Percentiles rank a stretch among this genome's conserved stretches.
These are phyloP conservation scores for Mycena vulgaris DNA, from an alignment of 768 basidiomycete genomes.

Conservation along the genomic window DNA sequence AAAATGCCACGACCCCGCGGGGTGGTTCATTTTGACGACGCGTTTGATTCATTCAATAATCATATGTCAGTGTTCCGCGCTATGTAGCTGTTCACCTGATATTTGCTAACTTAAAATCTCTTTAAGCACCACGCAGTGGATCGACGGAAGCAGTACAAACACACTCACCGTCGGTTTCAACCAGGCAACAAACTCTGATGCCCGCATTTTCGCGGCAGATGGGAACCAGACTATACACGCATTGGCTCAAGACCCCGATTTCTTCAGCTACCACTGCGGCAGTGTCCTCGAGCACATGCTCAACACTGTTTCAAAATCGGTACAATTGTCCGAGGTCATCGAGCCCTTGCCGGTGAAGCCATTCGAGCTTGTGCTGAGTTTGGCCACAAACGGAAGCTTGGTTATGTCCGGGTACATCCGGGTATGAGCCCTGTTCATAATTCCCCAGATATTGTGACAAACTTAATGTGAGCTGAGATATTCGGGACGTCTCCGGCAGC, in stretches of 20 bases:
- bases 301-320: conserved; percentile 28
- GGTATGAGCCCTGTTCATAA: background rate
- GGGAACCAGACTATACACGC: conserved; percentile 26
- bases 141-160: conserved; percentile 20
- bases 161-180: conserved; percentile 27
- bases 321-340: conserved; percentile 29
- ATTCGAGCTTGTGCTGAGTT: conserved; percentile 5
- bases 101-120: background rate
- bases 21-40: conserved; percentile 32
- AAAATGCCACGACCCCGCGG: conserved; percentile 19
- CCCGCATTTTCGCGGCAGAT: conserved; percentile 25
- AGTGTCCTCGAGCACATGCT: conserved; percentile 34
- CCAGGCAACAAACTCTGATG: conserved; percentile 24
- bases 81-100: no score
- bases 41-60: conserved; percentile 21
- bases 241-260: conserved; percentile 20
- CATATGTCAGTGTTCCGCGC: conserved; percentile 8
- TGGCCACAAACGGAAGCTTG: conserved; percentile 17
- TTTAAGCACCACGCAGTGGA: conserved; percentile 26
- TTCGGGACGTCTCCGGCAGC: conserved; percentile 28
- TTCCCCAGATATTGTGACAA: background rate
- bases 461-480: conserved; percentile 9
- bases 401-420: conserved; percentile 25
- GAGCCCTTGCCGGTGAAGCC: conserved; percentile 31
- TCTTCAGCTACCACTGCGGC: conserved; percentile 23